Evolutionary conservation across 441 rosid species (phyloP), one percentile per base, ranked within the genome.

Genomic region (Populus hybrid): DNA sequence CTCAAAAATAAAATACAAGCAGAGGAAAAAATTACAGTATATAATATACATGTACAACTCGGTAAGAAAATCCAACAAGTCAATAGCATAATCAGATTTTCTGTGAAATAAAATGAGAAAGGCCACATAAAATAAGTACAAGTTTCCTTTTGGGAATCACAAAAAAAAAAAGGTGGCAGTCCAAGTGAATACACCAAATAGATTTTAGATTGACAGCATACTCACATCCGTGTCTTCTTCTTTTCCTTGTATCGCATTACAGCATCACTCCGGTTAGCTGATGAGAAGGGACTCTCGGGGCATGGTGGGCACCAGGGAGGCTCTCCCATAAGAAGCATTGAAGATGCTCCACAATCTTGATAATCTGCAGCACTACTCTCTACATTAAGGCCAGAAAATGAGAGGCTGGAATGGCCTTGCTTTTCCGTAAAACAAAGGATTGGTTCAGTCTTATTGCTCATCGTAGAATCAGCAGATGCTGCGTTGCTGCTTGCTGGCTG

Each of bases 201-300:
- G 2, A 40, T 38, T 71, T 34, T 28, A 65, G 11, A 23, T 16
- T 70, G 32, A 21, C 2, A 14, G 24, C 24, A 74, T 34, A 88
- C 97, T 89, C 87, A 97, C 99, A 85, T 91, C 82, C 99, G 94
- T 18, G 90, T 88, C 89, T 93, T 97, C 91, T 90, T 97, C 85
- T 97, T 97, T 80, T 97, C 99, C 86, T 89, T 97, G 88, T 97
- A 97, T 35, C 99, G 99, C 97, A 93, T 77, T 71, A 94, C 98
- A 18, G 99, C 99, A 57, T 93, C 76, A 77, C 83, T 92, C 69
- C 98, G 88, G 73, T 84, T 93, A 73, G 90, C 95, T 65, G 93
- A 89, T 38, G 90, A 79, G 50, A 79, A 83, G 53, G 90, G 88
- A 74, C 76, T 84, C 82, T 90, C 97, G 34, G 91, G 85, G 73